Evolutionary conservation across 148 eudicot genomes (phyloP).

Genomic region (Rhododendron molle): DNA sequence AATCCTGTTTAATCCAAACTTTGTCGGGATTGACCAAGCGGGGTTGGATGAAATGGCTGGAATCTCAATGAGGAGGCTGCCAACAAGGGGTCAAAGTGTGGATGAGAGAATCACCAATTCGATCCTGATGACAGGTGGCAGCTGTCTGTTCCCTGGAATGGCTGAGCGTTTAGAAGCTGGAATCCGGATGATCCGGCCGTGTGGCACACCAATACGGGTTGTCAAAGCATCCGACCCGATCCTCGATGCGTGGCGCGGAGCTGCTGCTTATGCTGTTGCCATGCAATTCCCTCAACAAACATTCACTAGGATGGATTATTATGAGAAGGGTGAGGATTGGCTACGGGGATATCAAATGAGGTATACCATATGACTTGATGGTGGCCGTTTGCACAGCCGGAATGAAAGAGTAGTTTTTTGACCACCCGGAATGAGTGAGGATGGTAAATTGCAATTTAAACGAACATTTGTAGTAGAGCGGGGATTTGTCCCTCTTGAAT

Average conservation of each 20-base stretch:
- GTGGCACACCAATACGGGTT: slow-evolving; percentile 73
- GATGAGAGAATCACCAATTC: slow-evolving; percentile 70
- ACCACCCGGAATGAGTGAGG: neutral
- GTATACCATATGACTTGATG: slow-evolving; percentile 34
- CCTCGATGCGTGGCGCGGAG: slow-evolving; percentile 97
- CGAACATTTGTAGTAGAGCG: neutral
- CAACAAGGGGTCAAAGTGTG: slow-evolving; percentile 36
- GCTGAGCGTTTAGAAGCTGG: slow-evolving; percentile 82
- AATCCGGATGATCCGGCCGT: slow-evolving; percentile 78
- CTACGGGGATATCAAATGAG: slow-evolving; percentile 23
- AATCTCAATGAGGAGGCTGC: slow-evolving; percentile 57
- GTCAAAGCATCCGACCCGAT: slow-evolving; percentile 60
- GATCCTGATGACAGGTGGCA: slow-evolving; percentile 84
- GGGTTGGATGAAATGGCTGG: slow-evolving; percentile 97
- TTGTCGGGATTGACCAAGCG: slow-evolving; percentile 83
- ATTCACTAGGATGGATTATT: slow-evolving; percentile 68
- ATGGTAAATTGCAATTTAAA: neutral
- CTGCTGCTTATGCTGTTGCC: slow-evolving; percentile 69
- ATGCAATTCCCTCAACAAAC: slow-evolving; percentile 52
- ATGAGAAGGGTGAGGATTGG: slow-evolving; percentile 95
- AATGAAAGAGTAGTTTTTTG: neutral
- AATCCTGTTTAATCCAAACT: slow-evolving; percentile 71
- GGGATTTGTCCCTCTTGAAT: neutral
- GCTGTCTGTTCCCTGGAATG: slow-evolving; percentile 74
- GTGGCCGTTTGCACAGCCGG: neutral